These are phyloP conservation scores for Gorgonomyces haynaldii DNA, from an alignment of 192 early-diverging fungal genomes.

Conservation along the genomic window DNA sequence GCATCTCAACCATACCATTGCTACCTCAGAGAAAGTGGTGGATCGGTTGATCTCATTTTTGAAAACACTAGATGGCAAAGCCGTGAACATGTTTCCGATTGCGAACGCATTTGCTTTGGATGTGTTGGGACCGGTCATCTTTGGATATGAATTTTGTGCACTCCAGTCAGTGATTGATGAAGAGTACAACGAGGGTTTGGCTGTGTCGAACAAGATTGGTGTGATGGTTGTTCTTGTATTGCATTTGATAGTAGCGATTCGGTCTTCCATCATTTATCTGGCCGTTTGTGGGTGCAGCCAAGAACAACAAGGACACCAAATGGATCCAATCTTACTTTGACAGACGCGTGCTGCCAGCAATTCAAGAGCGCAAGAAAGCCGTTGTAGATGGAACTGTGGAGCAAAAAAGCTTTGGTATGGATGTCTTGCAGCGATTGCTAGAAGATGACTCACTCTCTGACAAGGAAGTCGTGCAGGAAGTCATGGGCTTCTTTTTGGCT, in stretches of 20 bases:
- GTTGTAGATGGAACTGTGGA: neutral
- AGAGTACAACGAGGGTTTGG: too few relatives aligned
- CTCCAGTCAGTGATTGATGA: neutral
- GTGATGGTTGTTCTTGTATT: too few relatives aligned
- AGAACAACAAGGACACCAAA: too few relatives aligned
- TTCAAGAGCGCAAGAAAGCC: neutral
- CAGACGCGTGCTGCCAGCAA: neutral
- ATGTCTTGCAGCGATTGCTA: slow-evolving; percentile 30
- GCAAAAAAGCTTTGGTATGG: slow-evolving; percentile 8
- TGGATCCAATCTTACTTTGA: too few relatives aligned
- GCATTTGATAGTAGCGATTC: too few relatives aligned
- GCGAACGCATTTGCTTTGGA: slow-evolving; percentile 8
- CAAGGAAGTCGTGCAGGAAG: neutral
- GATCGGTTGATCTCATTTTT: neutral
- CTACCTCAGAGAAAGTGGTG: neutral
- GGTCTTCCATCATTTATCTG: too few relatives aligned
- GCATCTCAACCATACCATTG: slow-evolving; percentile 19
- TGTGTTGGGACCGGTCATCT: slow-evolving; percentile 6
- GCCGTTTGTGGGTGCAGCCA: too few relatives aligned
- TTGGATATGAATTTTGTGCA: neutral
- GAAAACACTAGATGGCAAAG: neutral
- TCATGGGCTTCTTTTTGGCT: neutral
- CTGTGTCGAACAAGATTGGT: neutral
- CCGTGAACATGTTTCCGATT: neutral
- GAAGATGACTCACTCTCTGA: slow-evolving; percentile 5